Evolutionary conservation across 345 rosid genomes (phyloP).

Genomic region (Abelmoschus esculentus): DNA sequence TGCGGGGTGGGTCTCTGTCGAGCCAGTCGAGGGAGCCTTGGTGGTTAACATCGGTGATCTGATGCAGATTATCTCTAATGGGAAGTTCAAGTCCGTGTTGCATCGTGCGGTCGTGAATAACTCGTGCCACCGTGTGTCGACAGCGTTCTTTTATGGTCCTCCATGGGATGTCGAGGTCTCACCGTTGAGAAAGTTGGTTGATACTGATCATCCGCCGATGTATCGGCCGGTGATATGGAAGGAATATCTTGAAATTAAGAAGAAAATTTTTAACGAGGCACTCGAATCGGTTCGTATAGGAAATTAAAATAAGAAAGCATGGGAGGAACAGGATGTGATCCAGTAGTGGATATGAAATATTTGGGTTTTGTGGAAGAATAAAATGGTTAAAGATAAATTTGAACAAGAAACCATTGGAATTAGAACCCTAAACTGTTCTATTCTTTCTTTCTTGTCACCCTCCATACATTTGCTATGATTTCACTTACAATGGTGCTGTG

Average conservation of each 20-base stretch:
- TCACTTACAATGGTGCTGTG: background rate
- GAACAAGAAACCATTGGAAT: too few species aligned
- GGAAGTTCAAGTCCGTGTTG: constrained; percentile 20
- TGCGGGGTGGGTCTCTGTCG: constrained; percentile 24
- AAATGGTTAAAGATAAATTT: background rate
- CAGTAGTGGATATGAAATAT: background rate
- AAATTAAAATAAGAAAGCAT: background rate
- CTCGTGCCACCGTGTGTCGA: constrained; percentile 17
- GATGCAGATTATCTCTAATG: constrained; percentile 29
- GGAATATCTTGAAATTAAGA: constrained; percentile 25
- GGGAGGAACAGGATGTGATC: too few species aligned
- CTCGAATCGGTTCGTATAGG: constrained; percentile 9
- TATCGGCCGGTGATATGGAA: constrained; percentile 26
- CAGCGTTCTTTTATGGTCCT: constrained; percentile 26
- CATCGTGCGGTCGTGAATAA: constrained; percentile 27
- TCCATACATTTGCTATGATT: background rate
- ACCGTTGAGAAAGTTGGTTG: constrained; percentile 18
- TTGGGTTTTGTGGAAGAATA: background rate
- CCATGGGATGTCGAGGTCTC: constrained; percentile 18
- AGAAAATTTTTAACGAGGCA: constrained; percentile 10
- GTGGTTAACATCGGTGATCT: constrained; percentile 25
- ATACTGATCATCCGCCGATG: constrained; percentile 10
- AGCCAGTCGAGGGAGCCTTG: constrained; percentile 18
- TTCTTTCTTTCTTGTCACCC: background rate
- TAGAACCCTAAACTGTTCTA: too few species aligned